Evolutionary conservation across 257 asterid species (phyloP).

Genomic region (Solanum chmielewskii): DNA sequence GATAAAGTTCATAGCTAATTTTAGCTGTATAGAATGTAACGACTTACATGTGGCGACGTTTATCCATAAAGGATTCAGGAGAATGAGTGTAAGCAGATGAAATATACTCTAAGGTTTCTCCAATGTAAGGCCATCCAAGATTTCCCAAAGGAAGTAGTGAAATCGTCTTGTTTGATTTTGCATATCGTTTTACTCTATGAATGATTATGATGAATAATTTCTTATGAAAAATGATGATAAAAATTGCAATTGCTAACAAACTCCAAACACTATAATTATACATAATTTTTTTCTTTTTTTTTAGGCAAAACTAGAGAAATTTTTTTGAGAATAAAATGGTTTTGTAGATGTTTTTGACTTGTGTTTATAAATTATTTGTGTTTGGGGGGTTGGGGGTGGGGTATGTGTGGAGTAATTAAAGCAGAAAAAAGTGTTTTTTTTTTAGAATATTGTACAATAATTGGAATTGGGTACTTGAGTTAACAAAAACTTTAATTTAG

Average conservation of each 20-base stretch:
- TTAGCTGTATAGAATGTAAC: background rate
- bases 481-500: background rate
- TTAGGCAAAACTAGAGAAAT: background rate
- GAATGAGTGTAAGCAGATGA: slow-evolving; percentile 64
- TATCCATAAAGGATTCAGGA: slow-evolving; percentile 64
- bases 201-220: slow-evolving; percentile 3
- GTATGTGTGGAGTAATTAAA: background rate
- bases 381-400: background rate
- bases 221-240: slow-evolving; percentile 18
- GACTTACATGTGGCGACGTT: slow-evolving; percentile 62
- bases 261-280: background rate
- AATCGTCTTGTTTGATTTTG: background rate
- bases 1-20: background rate
- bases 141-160: slow-evolving; percentile 49
- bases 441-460: background rate
- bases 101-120: slow-evolving; percentile 80
- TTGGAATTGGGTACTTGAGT: background rate
- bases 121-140: slow-evolving; percentile 76
- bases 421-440: background rate
- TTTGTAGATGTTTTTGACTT: background rate
- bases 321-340: background rate
- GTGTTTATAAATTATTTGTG: background rate
- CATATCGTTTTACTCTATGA: background rate
- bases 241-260: slow-evolving; percentile 9
- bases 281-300: background rate